phyloP scores from a whole-genome alignment of 495 filamentous ascomycete species.

The Penicillium coffeae region DNA sequence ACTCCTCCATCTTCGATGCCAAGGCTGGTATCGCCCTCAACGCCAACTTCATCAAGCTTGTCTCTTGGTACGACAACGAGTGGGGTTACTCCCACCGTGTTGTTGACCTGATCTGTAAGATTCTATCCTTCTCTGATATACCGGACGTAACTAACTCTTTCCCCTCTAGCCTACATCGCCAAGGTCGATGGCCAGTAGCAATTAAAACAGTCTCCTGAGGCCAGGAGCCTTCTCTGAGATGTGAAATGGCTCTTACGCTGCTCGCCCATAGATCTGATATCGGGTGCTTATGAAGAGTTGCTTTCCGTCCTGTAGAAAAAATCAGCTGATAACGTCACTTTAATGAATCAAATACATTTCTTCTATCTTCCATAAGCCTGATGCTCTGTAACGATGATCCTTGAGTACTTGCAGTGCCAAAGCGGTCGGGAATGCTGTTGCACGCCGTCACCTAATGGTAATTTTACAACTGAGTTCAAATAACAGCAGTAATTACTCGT shows the following conservation, averaged over 20 bases:
- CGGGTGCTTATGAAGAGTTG: neutral
- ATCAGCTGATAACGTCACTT: conserved; percentile 26
- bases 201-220: conserved; percentile 32
- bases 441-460: too few relatives aligned
- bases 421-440: too few relatives aligned
- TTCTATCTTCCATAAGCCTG: conserved; percentile 11
- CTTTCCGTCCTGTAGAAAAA: conserved; percentile 17
- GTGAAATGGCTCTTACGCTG: conserved; percentile 5
- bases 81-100: conserved; percentile 99
- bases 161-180: conserved; percentile 64
- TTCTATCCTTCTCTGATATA: neutral
- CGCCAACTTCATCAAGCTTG: conserved; percentile 96
- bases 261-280: neutral
- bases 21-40: conserved; percentile 99
- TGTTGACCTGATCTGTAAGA: conserved; percentile 70
- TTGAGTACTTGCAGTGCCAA: too few relatives aligned
- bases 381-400: too few relatives aligned
- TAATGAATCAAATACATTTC: conserved; percentile 30
- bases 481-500: too few relatives aligned
- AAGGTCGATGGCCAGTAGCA: conserved; percentile 69
- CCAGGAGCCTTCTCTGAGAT: conserved; percentile 37
- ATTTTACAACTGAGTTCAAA: too few relatives aligned
- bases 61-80: conserved; percentile 97
- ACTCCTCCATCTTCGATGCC: conserved; percentile 98
- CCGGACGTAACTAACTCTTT: neutral